Evolutionary conservation across 495 filamentous ascomycete genomes (phyloP), one percentile per base, ranked within the genome.

Genomic region (Tuber umbilicatum): DNA sequence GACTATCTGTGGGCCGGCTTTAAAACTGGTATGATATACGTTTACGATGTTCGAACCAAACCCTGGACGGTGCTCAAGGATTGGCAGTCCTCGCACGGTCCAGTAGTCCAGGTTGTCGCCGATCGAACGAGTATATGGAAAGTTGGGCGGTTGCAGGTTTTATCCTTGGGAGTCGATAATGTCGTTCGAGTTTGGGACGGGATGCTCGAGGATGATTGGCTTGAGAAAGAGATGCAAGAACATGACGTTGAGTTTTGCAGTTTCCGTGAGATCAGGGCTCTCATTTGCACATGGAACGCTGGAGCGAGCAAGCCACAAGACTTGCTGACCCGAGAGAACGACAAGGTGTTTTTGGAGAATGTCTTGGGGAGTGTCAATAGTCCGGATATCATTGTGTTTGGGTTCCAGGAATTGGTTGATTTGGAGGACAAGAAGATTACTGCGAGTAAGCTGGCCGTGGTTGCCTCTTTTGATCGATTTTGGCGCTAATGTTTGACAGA

Each of bases 401-500:
- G 95, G 16, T 99, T 99, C 83, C 95, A 99, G 82, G 95, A 99
- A 83, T 86, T 99, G 14, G 94, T 99, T 19, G 96, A 99, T 80
- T 85, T 99, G 21, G 95, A 99, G 81, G 93, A 98, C 82, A 99
- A 97, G 85, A 96, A 92, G 77, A 90, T 95, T 75, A 97, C 94
- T 73, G 95, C 95, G n/a, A 97, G 90, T 92, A 83, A 79, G 90
- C 89, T 68, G 43, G 72, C 7, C 40, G 31, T 21, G 17, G 27
- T 35, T 68, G 39, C 41, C 55, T 42, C 64, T n/a, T 75, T 17
- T 0, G 21, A 69, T 47, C 9, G 50, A n/a, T 23, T 40, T 43
- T 55, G 76, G 73, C 81, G 40, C 55, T 64, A 6, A 64, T 17
- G 81, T 84, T 83, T 77, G 84, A 69, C 69, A 89, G 87, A 92